phyloP scores from a whole-genome alignment of 2,329 filamentous ascomycete genomes.

The Graphilbum ipis-grandicollis region DNA sequence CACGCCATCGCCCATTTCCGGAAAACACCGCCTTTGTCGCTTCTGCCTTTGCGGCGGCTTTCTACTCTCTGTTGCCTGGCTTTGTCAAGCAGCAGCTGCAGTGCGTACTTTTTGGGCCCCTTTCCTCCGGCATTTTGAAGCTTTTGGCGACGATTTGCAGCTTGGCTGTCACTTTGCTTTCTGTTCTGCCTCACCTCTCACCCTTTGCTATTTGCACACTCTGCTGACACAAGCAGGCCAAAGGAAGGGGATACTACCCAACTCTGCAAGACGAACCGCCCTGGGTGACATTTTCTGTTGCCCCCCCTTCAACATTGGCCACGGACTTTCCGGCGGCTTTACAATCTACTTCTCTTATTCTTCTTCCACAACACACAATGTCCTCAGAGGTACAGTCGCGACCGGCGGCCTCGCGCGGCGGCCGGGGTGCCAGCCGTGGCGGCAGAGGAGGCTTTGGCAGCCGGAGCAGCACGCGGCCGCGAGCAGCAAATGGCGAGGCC shows the following conservation, averaged over 20 bases:
- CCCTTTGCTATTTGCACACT: too few species aligned
- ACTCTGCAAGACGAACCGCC: too few species aligned
- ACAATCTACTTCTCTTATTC: not conserved
- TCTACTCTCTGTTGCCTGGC: not conserved
- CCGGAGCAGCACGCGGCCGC: slow-evolving; percentile 38
- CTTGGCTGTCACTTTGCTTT: not conserved
- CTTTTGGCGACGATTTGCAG: too few species aligned
- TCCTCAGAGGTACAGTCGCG: slow-evolving; percentile 60
- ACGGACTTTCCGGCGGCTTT: not conserved
- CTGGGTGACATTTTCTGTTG: too few species aligned
- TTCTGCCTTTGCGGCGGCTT: slow-evolving; percentile 1
- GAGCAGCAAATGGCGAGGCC: slow-evolving; percentile 53
- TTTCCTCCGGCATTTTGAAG: not conserved
- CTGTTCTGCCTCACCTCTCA: too few species aligned
- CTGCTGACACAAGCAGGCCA: too few species aligned
- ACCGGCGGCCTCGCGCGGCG: slow-evolving; percentile 68
- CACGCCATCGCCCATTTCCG: slow-evolving; percentile 4
- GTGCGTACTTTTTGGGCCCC: not conserved
- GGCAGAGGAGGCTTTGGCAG: slow-evolving; percentile 59
- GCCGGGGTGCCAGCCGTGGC: slow-evolving; percentile 67
- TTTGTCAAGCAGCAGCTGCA: not conserved
- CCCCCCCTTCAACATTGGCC: too few species aligned
- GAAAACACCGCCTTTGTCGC: not conserved
- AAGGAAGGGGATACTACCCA: not conserved
- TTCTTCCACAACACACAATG: slow-evolving; percentile 11